phyloP scores from a whole-genome alignment of 208 protist genomes.

The Naegleria gruberi region DNA sequence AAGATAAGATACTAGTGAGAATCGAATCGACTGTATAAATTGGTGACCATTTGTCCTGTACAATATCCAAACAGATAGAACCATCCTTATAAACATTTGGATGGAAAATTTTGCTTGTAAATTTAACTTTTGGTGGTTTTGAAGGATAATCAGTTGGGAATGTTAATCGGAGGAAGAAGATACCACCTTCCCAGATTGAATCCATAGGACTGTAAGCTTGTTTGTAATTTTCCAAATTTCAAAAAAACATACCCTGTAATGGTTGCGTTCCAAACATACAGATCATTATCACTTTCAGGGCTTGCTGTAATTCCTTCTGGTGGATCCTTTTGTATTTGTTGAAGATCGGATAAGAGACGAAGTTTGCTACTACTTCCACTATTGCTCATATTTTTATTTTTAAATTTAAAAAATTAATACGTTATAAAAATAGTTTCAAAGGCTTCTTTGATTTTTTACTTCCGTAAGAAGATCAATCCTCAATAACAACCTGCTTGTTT shows the following conservation, averaged over 20 bases:
- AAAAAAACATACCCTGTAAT: slow-evolving; percentile 57
- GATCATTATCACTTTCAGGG: slow-evolving; percentile 75
- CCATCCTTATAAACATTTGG: slow-evolving; percentile 90
- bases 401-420: no score
- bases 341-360: slow-evolving; percentile 61
- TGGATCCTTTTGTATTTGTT: slow-evolving; percentile 84
- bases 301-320: slow-evolving; percentile 85
- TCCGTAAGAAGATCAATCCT: no score
- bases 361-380: not conserved
- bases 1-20: slow-evolving; percentile 86
- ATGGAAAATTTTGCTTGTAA: slow-evolving; percentile 75
- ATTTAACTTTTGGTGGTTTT: slow-evolving; percentile 90
- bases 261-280: slow-evolving; percentile 95
- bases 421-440: no score
- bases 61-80: slow-evolving; percentile 94
- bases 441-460: no score
- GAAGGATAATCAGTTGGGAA: slow-evolving; percentile 95
- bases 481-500: no score
- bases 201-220: not conserved
- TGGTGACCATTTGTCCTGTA: slow-evolving; percentile 88
- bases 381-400: not conserved
- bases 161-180: slow-evolving; percentile 75
- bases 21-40: slow-evolving; percentile 87
- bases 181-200: slow-evolving; percentile 47
- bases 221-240: not conserved